Evolutionary conservation across 345 rosid species (phyloP).

Genomic region (Boechera divaricarpa): DNA sequence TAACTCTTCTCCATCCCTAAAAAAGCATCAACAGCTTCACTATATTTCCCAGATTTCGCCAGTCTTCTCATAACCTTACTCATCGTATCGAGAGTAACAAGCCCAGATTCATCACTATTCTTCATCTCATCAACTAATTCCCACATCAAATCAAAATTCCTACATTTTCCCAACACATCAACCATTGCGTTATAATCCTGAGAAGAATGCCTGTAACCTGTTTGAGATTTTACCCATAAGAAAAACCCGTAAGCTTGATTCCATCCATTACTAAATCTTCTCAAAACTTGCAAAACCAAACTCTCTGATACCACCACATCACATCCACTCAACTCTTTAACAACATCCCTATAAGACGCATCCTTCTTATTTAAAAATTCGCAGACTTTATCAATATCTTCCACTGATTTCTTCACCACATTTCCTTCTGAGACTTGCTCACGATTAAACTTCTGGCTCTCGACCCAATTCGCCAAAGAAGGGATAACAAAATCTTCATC

Average conservation of each 20-base stretch:
- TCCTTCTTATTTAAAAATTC: constrained; percentile 53
- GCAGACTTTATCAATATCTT: constrained; percentile 57
- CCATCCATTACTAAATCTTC: constrained; percentile 70
- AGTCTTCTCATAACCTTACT: constrained; percentile 73
- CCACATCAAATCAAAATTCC: constrained; percentile 68
- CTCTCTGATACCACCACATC: constrained; percentile 47
- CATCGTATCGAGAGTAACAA: constrained; percentile 64
- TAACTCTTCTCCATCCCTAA: constrained; percentile 55
- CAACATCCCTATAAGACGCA: constrained; percentile 47
- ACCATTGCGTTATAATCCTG: constrained; percentile 63
- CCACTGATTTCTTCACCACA: constrained; percentile 31
- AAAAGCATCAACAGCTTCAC: constrained; percentile 67
- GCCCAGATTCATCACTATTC: constrained; percentile 48
- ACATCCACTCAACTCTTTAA: constrained; percentile 49
- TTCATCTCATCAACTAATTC: constrained; percentile 64
- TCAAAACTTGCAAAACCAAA: constrained; percentile 61
- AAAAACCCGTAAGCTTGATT: constrained; percentile 65
- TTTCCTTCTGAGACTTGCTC: constrained; percentile 22
- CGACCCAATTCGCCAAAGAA: constrained; percentile 67
- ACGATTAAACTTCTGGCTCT: constrained; percentile 40
- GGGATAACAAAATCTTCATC: constrained; percentile 82
- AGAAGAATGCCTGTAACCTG: constrained; percentile 61
- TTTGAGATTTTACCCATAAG: constrained; percentile 80
- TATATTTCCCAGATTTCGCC: constrained; percentile 59
- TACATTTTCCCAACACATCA: constrained; percentile 67